Evolutionary conservation across 768 basidiomycete genomes (phyloP).

Genomic region (Rhizopogon vesiculosus): DNA sequence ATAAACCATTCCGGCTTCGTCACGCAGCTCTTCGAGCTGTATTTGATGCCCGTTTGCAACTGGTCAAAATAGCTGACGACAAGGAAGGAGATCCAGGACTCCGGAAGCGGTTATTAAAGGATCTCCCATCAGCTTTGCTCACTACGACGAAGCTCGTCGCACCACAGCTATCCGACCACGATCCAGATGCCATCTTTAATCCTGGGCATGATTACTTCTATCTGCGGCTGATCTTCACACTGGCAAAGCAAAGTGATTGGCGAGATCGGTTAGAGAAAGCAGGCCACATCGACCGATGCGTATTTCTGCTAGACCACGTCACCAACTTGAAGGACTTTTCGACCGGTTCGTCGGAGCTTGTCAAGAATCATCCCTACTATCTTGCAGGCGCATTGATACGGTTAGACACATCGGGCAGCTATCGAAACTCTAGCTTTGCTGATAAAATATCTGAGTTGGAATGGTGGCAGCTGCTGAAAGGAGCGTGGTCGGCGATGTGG

Average conservation of each 20-base stretch:
- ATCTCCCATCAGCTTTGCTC: not conserved
- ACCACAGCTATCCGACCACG: not conserved
- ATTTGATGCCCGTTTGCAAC: not conserved
- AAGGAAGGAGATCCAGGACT: not conserved
- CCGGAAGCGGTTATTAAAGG: not conserved
- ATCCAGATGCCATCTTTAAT: not conserved
- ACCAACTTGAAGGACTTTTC: not conserved
- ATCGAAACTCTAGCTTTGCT: not conserved
- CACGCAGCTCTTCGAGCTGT: constrained; percentile 3
- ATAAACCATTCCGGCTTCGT: constrained; percentile 1
- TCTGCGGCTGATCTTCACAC: not conserved
- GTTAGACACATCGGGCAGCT: not conserved
- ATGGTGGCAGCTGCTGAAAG: not conserved
- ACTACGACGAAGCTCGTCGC: not conserved
- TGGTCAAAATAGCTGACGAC: not conserved
- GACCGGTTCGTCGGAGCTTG: not conserved
- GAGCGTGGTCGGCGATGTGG: not conserved
- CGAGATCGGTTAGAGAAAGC: not conserved
- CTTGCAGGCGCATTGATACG: not conserved
- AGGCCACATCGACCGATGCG: not conserved
- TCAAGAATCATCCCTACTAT: not conserved
- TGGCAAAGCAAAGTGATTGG: no score
- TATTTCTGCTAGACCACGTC: not conserved
- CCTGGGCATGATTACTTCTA: not conserved
- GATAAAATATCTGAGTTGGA: not conserved